A percentile compares a stretch with the other conserved stretches of the same genome.
Evolutionary conservation across 2,329 filamentous ascomycete species (phyloP).

Genomic region (Diaporthe humulicola): DNA sequence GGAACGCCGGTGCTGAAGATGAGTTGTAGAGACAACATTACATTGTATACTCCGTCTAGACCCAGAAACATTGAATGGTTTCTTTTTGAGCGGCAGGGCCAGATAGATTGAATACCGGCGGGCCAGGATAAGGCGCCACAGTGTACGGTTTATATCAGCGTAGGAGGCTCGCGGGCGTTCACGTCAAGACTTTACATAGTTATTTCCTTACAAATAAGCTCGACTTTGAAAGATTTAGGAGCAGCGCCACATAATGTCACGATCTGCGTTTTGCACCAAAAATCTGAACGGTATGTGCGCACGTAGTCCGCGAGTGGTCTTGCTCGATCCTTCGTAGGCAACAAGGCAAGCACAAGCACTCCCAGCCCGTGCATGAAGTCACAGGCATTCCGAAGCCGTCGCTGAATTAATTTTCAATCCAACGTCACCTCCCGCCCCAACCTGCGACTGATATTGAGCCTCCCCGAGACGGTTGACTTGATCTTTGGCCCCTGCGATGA

Average conservation of each 20-base stretch:
- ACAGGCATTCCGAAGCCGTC: not conserved
- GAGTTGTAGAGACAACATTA: conserved; percentile 30
- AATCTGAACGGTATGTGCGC: not conserved
- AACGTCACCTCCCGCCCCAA: not conserved
- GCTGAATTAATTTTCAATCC: not conserved
- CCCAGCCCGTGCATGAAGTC: not conserved
- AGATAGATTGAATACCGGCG: not conserved
- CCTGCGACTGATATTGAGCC: not conserved
- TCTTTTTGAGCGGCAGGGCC: not conserved
- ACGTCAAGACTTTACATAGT: not conserved
- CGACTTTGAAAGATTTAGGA: not conserved
- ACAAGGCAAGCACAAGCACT: not conserved
- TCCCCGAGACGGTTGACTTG: not conserved
- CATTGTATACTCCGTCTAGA: not conserved
- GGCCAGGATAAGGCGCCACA: not conserved
- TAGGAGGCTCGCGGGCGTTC: not conserved
- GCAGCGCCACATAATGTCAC: not conserved
- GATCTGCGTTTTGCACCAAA: not conserved
- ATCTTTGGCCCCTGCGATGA: not conserved
- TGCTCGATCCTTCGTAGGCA: not conserved
- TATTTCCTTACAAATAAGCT: not conserved
- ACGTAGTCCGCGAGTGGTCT: too few relatives aligned
- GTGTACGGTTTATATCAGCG: not conserved
- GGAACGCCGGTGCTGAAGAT: conserved; percentile 10
- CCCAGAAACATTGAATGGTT: not conserved